These are phyloP conservation scores for Apiospora aurea DNA, from an alignment of 2,329 filamentous ascomycete genomes.

Conservation along the genomic window DNA sequence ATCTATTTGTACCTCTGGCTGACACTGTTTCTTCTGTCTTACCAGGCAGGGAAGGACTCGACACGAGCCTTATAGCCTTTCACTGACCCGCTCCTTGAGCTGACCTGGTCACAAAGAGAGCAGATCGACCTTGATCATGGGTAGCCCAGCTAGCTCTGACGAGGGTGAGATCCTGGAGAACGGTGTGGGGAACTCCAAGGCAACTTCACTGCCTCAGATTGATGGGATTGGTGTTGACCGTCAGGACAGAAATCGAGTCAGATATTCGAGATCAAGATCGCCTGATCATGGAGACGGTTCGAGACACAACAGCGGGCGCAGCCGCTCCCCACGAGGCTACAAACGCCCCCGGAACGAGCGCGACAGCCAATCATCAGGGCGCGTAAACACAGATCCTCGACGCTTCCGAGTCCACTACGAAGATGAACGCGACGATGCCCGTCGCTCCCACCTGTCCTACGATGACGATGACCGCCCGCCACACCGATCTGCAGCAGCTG, in stretches of 20 bases:
- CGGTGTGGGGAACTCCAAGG: conserved; percentile 72
- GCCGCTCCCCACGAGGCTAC: conserved; percentile 68
- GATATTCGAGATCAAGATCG: conserved; percentile 61
- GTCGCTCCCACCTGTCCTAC: conserved; percentile 57
- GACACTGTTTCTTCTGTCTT: conserved; percentile 35
- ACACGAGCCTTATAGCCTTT: conserved; percentile 15
- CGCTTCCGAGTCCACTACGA: conserved; percentile 70
- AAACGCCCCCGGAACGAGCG: conserved; percentile 73
- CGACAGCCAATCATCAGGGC: conserved; percentile 51
- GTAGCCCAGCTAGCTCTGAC: conserved; percentile 69
- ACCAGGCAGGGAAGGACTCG: conserved; percentile 36
- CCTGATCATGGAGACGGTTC: conserved; percentile 52
- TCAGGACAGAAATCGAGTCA: conserved; percentile 79
- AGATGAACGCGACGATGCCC: conserved; percentile 56
- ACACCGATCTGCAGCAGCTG: conserved; percentile 46
- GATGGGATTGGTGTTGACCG: conserved; percentile 90
- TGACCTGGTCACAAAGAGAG: conserved; percentile 12
- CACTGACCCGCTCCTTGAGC: conserved; percentile 29
- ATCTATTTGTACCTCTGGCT: conserved; percentile 37
- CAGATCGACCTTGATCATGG: conserved; percentile 34
- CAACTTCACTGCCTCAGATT: conserved; percentile 82
- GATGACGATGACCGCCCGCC: conserved; percentile 63
- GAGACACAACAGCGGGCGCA: conserved; percentile 54
- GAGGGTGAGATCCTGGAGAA: conserved; percentile 88
- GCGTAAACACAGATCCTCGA: conserved; percentile 61